A percentile compares a stretch with the other conserved stretches of the same genome.
phyloP scores from a whole-genome alignment of 139 green algal species.

The Bryopsis sp. region DNA sequence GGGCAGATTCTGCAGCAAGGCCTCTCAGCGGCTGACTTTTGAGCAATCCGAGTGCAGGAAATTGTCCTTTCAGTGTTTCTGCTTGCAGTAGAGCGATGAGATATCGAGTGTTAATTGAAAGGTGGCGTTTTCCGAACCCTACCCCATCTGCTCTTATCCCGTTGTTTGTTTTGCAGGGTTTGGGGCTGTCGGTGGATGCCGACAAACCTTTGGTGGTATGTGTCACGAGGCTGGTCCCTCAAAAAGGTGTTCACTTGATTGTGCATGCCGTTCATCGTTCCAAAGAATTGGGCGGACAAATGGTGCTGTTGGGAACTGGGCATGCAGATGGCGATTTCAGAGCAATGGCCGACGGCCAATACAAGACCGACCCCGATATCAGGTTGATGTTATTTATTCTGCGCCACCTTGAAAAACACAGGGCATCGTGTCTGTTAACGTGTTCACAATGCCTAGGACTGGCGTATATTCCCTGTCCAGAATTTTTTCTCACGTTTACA shows the following conservation, averaged over 20 bases:
- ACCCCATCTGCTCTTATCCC: too few relatives aligned
- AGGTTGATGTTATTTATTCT: conserved; percentile 17
- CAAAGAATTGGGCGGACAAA: conserved; percentile 68
- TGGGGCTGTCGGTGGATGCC: conserved; percentile 66
- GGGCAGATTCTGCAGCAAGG: background rate
- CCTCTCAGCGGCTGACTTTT: too few relatives aligned
- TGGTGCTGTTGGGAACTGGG: conserved; percentile 84
- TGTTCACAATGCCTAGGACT: too few relatives aligned
- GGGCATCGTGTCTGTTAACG: too few relatives aligned
- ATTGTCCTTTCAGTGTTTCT: too few relatives aligned
- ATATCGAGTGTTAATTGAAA: too few relatives aligned
- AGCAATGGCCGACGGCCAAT: conserved; percentile 53
- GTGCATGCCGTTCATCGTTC: conserved; percentile 45
- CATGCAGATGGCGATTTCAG: conserved; percentile 73
- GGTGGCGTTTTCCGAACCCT: too few relatives aligned
- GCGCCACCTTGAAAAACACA: background rate
- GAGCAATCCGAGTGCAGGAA: too few relatives aligned
- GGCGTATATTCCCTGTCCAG: too few relatives aligned
- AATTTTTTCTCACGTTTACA: too few relatives aligned
- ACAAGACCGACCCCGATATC: conserved; percentile 35
- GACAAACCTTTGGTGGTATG: conserved; percentile 77
- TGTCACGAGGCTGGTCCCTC: conserved; percentile 81
- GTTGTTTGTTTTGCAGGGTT: too few relatives aligned
- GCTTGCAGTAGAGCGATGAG: too few relatives aligned
- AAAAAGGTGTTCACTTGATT: conserved; percentile 93